Conservation (phyloP, 1,139 yeast genomes). For the Magnusiomyces tetraspermus region DNA sequence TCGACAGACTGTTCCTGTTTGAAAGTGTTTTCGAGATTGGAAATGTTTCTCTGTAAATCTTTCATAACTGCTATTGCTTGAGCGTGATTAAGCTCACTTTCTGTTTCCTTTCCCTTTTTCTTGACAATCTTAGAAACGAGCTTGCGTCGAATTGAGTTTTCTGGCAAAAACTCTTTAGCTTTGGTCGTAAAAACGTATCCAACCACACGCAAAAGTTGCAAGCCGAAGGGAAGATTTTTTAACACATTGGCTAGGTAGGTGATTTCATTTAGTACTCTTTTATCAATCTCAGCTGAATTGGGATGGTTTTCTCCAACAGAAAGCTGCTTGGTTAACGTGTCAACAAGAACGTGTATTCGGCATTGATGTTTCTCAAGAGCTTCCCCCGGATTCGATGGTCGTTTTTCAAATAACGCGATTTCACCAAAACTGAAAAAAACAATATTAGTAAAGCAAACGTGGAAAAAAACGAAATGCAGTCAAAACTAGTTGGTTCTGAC, state of each 20-base stretch:
- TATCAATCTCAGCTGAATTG: background rate
- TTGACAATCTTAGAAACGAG: background rate
- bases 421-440: background rate
- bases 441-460: no score
- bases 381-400: background rate
- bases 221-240: background rate
- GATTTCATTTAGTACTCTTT: background rate
- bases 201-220: background rate
- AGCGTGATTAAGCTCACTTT: background rate
- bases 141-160: background rate
- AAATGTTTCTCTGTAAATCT: no score
- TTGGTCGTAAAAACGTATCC: background rate
- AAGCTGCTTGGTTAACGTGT: background rate
- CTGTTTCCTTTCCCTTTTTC: background rate
- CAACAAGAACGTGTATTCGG: background rate
- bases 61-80: no score
- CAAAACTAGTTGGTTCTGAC: no score
- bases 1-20: no score
- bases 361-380: background rate
- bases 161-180: background rate
- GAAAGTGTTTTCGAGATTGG: no score
- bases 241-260: background rate
- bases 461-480: no score
- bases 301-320: background rate
- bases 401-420: background rate